A percentile compares a stretch with the other conserved stretches of the same genome.
Evolutionary conservation across 2,329 filamentous ascomycete genomes (phyloP).

Genomic region (Colletotrichum camelliae): DNA sequence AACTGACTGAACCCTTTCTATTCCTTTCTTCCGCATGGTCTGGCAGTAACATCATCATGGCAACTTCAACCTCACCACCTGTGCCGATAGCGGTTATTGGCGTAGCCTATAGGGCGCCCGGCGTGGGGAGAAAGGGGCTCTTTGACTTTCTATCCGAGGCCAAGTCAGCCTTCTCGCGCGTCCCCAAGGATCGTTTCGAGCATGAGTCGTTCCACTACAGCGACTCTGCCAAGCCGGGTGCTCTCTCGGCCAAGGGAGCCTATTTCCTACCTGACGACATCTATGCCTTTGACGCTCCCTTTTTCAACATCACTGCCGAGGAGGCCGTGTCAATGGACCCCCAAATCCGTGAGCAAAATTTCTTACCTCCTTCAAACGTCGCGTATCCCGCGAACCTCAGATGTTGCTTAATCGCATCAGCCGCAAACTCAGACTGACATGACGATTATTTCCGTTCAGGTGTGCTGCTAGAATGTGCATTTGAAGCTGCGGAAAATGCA

Average conservation of each 20-base stretch:
- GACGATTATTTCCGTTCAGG: background rate
- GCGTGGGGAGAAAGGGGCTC: background rate
- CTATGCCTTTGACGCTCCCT: background rate
- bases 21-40: background rate
- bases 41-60: background rate
- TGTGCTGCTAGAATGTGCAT: background rate
- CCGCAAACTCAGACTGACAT: background rate
- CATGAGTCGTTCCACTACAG: background rate
- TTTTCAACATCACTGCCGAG: background rate
- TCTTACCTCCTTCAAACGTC: fast-evolving
- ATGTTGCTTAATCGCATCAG: background rate
- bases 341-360: background rate
- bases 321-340: background rate
- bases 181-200: background rate
- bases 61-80: background rate
- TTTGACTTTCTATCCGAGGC: background rate
- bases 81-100: background rate
- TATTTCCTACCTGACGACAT: background rate
- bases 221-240: background rate
- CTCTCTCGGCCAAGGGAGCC: background rate
- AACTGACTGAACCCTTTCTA: background rate
- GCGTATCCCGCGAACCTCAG: background rate
- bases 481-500: background rate
- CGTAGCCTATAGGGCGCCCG: background rate
- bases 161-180: background rate